Conservation (phyloP, 2,329 filamentous ascomycete species). For the Exophiala xenobiotica region DNA sequence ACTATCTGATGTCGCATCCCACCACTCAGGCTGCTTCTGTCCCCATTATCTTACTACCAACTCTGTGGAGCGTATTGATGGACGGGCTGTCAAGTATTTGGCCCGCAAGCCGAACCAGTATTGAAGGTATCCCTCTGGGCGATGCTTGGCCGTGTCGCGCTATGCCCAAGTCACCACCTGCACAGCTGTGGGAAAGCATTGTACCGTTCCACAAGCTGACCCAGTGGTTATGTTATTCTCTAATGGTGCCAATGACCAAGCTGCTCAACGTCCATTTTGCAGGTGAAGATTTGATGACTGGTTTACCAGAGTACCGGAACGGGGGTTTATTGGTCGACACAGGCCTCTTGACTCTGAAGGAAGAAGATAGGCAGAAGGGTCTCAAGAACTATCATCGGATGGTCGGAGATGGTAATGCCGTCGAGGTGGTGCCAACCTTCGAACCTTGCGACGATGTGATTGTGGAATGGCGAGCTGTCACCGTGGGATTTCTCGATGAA, state of each 20-base stretch:
- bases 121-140: constrained; percentile 83
- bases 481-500: constrained; percentile 72
- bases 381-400: constrained; percentile 68
- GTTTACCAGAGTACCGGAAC: constrained; percentile 88
- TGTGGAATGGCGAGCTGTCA: constrained; percentile 75
- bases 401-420: constrained; percentile 68
- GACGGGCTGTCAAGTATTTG: constrained; percentile 83
- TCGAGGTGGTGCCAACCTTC: constrained; percentile 74
- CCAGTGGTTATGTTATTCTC: constrained; percentile 90
- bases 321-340: constrained; percentile 84
- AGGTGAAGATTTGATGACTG: constrained; percentile 78
- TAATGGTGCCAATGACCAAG: constrained; percentile 87
- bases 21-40: constrained; percentile 85
- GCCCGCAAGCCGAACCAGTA: constrained; percentile 79
- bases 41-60: constrained; percentile 81
- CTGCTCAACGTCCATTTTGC: constrained; percentile 78
- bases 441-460: constrained; percentile 72
- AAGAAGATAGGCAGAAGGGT: constrained; percentile 67
- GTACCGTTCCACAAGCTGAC: constrained; percentile 92
- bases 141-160: constrained; percentile 90
- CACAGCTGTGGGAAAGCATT: constrained; percentile 62
- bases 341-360: constrained; percentile 74
- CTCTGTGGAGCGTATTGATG: constrained; percentile 88
- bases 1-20: constrained; percentile 89
- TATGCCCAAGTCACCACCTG: constrained; percentile 65